A percentile compares a stretch with the other conserved stretches of the same genome.
Conservation (phyloP, 1,284 basidiomycete species). For the Papiliotrema fonsecae region DNA sequence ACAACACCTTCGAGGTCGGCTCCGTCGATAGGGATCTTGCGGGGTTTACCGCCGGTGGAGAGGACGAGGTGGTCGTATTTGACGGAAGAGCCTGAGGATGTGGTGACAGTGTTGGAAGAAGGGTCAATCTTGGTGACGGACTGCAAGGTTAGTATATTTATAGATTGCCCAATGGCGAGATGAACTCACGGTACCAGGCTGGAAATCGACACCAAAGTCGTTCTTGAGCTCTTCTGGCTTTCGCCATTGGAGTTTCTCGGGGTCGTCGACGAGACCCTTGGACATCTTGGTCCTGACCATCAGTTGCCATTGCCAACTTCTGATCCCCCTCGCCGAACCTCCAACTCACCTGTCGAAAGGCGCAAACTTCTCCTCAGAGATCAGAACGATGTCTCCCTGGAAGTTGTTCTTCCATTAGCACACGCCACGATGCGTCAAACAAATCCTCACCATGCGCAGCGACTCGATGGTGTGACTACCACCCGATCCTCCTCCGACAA, state of each 20-base stretch:
- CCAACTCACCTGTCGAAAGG: constrained; percentile 73
- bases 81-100: constrained; percentile 58
- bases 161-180: neutral
- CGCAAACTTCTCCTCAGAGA: constrained; percentile 72
- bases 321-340: neutral
- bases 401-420: constrained; percentile 61
- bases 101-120: constrained; percentile 57
- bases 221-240: constrained; percentile 69
- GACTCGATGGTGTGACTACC: constrained; percentile 76
- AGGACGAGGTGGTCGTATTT: constrained; percentile 70
- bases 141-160: constrained; percentile 33
- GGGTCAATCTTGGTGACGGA: constrained; percentile 66
- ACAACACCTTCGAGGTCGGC: constrained; percentile 71
- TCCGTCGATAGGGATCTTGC: constrained; percentile 68
- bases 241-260: constrained; percentile 70
- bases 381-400: constrained; percentile 67
- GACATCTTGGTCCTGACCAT: constrained; percentile 72
- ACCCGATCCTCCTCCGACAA: constrained; percentile 78
- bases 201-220: constrained; percentile 72
- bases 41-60: constrained; percentile 62
- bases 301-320: neutral
- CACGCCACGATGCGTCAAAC: neutral
- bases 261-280: constrained; percentile 75
- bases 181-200: constrained; percentile 59
- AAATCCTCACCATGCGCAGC: constrained; percentile 62